These are phyloP conservation scores for Russula olivacea DNA, from an alignment of 768 basidiomycete genomes.

Conservation along the genomic window DNA sequence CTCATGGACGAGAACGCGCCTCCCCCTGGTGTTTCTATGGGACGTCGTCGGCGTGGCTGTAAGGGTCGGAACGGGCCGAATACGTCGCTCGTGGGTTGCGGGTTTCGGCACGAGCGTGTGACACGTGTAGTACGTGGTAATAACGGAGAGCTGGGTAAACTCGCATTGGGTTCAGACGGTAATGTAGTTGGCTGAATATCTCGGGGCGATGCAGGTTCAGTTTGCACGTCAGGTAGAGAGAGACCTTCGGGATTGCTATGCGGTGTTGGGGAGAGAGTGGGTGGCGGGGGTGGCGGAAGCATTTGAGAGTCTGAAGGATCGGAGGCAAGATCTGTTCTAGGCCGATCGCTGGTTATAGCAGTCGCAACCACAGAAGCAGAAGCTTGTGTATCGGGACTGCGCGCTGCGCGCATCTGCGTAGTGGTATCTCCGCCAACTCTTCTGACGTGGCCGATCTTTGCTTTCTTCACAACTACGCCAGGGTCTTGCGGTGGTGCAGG, in stretches of 20 bases:
- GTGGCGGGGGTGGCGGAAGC: not conserved
- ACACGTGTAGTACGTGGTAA: not conserved
- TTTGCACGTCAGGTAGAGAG: not conserved
- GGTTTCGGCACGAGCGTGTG: conserved; percentile 18
- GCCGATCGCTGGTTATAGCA: not conserved
- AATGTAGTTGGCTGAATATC: not conserved
- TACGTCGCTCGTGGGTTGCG: conserved; percentile 35
- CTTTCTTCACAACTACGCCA: conserved; percentile 5
- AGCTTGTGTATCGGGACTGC: not conserved
- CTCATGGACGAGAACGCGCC: conserved; percentile 60
- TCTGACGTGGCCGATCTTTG: conserved; percentile 10
- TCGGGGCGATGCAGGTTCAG: not conserved
- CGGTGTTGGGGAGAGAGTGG: not conserved
- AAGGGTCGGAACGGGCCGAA: conserved; percentile 29
- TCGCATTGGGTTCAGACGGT: not conserved
- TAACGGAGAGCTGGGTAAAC: not conserved
- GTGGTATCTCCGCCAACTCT: conserved; percentile 6
- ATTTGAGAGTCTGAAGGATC: conserved; percentile 1
- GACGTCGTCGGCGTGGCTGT: conserved; percentile 7
- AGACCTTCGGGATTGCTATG: not conserved
- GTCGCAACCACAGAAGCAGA: not conserved
- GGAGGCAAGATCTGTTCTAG: not conserved
- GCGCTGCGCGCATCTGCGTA: not conserved
- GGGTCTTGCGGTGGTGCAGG: not conserved
- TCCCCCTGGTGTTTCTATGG: conserved; percentile 25